Evolutionary conservation across 2,329 filamentous ascomycete species (phyloP), one percentile per base, ranked within the genome.

Genomic region (Aschersonia sp.): DNA sequence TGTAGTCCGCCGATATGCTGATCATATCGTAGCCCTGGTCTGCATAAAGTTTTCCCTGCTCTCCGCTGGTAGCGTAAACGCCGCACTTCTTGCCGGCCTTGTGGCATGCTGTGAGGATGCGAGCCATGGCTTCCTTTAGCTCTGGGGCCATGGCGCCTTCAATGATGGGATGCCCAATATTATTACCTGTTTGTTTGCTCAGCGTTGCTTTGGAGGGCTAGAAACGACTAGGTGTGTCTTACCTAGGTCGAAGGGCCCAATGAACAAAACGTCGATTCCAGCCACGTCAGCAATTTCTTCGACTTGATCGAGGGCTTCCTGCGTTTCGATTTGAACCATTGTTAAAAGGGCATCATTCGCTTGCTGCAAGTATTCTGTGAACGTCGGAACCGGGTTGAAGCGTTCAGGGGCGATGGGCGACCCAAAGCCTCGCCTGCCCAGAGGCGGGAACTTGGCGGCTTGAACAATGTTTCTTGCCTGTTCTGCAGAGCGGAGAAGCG

Each of bases 301-400:
- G 1, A 83, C 72, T 9, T 64, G 63, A 1, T 77, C 72, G 10
- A 84, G 64, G 1, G 79, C 79, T 58, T 82, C 78, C 51, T 68
- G 66, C 0, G 80, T 83, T 64, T 84, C 80, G 47, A 84, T 83
- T 60, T 84, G 80, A 9, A 83, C 77, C 64, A 82, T 80, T 12
- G 76, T 81, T 50, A 84, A 58, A 29, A 84, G 67, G 31, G 61
- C 54, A 47, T 73, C 64, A 51, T 75, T 74, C 43, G 72, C 72
- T 41, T 69, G 64, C 51, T 69, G 63, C 54, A 75, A 66, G 50
- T 75, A 75, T 47, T 73, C 66, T 3, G 67, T 68, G 28, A 69
- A 67, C 5, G 60, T 67, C 7, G 70, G 62, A 12, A 65, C 64
- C 46, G 69, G 68, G 29, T 59, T 63, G 54, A 73, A 71, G 35